Percentiles rank a stretch among this genome's conserved stretches.
phyloP scores from a whole-genome alignment of 192 early-diverging fungal genomes.

The Chytriomyces sp. region DNA sequence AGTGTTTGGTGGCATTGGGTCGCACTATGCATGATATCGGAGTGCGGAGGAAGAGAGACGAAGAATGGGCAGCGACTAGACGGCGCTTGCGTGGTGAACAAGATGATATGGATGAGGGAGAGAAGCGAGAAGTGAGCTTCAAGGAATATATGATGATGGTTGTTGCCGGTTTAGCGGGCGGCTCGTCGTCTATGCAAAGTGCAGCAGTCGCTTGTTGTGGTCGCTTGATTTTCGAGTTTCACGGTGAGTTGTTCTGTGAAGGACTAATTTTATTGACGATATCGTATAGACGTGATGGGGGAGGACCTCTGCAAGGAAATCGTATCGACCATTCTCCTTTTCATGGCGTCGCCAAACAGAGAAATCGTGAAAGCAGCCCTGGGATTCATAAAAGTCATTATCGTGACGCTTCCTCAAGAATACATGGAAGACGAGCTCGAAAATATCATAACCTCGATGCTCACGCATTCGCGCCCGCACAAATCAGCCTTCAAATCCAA shows the following conservation, averaged over 20 bases:
- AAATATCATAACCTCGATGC: conserved; percentile 65
- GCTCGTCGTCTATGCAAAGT: conserved; percentile 87
- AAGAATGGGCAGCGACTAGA: conserved; percentile 16
- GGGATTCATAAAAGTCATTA: conserved; percentile 91
- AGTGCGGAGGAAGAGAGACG: conserved; percentile 28
- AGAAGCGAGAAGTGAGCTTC: conserved; percentile 38
- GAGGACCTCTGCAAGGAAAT: conserved; percentile 69
- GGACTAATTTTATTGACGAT: not conserved
- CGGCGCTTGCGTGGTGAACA: conserved; percentile 1
- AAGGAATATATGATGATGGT: conserved; percentile 92
- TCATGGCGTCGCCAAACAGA: conserved; percentile 78
- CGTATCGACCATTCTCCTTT: conserved; percentile 75
- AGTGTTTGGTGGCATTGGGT: conserved; percentile 86
- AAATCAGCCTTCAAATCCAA: conserved; percentile 88
- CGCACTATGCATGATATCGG: conserved; percentile 70
- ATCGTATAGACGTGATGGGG: conserved; percentile 59
- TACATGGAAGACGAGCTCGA: conserved; percentile 71
- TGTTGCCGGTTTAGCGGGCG: conserved; percentile 89
- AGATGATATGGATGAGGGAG: conserved; percentile 32
- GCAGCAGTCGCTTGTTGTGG: conserved; percentile 84
- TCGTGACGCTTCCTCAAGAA: conserved; percentile 74
- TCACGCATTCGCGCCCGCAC: conserved; percentile 84
- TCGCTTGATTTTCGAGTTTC: conserved; percentile 92
- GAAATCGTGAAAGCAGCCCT: conserved; percentile 91
- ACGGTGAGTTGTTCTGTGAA: conserved; percentile 35